Evolutionary conservation across 1,284 basidiomycete species (phyloP), one percentile per base, ranked within the genome.

Genomic region (Meira miltonrushii): DNA sequence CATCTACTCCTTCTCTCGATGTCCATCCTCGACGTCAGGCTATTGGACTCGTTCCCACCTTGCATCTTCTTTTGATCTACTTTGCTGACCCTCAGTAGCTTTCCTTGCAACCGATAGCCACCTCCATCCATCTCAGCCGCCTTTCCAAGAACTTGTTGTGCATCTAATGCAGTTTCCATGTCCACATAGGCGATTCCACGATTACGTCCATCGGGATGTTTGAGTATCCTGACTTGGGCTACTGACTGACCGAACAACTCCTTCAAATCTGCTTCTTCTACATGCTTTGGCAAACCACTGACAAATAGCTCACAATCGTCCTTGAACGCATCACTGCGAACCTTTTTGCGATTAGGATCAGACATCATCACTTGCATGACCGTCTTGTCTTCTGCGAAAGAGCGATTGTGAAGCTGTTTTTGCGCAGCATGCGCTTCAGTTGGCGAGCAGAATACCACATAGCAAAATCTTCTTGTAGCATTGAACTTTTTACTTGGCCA

Each of bases 401-500:
- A 33, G 28, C 8, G 28, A 33, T 33, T 33, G 58, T 86, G 82
- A 13, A 94, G 82, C 0, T 92, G 88, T 8, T 83, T 83, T 74
- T 89, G 82, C 0, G 94, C 92, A 1, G 87, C 83, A 10, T 81
- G 77, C 88, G 44, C 44, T 12, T 40, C 17, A n/a, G 48, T 3
- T 33, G 28, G 28, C 28, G 28, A 33, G 33, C 66, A n/a, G 12
- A 53, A 60, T 68, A 90, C 93, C 1, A 99, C 83, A 76, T 98
- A 99, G 76, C 90, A 94, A 79, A 99, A 98, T 12, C 95, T 84
- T 25, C 95, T 83, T 1, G 88, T 88, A 56, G 82, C 85, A 77
- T 91, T 92, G 81, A 91, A 94, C 75, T 94, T 93, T 77, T 93
- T 93, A 80, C 92, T 95, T 6, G 95, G 95, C 95, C 94, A 98